Conservation (phyloP, 2,329 filamentous ascomycete species). For the Ilyonectria sp. region DNA sequence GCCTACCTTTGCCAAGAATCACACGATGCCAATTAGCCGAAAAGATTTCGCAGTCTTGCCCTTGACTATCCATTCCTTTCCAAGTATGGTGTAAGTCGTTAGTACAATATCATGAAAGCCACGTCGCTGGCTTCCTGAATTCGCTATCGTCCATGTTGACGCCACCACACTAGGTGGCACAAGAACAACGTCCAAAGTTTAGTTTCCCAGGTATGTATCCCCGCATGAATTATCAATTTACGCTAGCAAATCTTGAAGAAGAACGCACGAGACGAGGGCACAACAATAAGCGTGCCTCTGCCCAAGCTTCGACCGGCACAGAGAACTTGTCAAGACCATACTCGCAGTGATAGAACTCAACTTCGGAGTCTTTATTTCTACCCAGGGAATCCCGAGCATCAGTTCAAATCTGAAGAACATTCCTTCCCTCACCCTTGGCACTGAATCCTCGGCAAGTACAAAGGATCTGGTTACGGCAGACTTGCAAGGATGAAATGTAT, state of each 20-base stretch:
- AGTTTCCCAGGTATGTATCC: conserved; percentile 13
- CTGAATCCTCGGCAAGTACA: too few relatives aligned
- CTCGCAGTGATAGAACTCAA: too few relatives aligned
- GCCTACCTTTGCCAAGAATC: conserved; percentile 12
- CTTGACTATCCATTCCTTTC: conserved; percentile 3
- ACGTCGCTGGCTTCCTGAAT: conserved; percentile 1
- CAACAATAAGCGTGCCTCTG: conserved; percentile 5
- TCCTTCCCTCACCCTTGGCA: too few relatives aligned
- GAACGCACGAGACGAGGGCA: conserved; percentile 7
- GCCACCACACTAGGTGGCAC: background rate
- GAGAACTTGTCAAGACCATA: too few relatives aligned
- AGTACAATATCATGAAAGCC: conserved; percentile 10
- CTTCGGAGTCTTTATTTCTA: too few relatives aligned
- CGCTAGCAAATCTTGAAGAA: background rate
- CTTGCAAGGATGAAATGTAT: too few relatives aligned
- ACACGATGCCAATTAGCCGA: conserved; percentile 6
- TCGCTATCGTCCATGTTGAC: conserved; percentile 2
- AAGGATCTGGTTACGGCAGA: too few relatives aligned
- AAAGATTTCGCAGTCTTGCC: background rate
- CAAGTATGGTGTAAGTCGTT: conserved; percentile 9
- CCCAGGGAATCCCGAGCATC: too few relatives aligned
- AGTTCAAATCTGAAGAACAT: too few relatives aligned
- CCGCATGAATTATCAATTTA: background rate
- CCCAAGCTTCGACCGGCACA: background rate
- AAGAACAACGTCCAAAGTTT: background rate